These are phyloP conservation scores for Lasiodiplodia sp. DNA, from an alignment of 2,329 filamentous ascomycete species.

Conservation along the genomic window DNA sequence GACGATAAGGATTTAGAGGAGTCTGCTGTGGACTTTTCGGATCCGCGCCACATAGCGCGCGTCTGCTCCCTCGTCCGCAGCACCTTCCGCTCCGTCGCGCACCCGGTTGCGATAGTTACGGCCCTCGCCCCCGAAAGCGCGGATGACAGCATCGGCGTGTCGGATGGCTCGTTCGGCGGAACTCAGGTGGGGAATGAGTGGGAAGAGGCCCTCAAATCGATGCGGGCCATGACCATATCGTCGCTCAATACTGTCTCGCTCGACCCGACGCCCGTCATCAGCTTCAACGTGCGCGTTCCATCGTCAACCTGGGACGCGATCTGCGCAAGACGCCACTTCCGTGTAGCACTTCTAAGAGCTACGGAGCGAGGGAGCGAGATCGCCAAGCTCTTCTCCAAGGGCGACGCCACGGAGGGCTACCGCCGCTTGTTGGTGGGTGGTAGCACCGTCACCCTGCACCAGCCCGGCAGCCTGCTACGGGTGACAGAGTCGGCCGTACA, in stretches of 20 bases:
- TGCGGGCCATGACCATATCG: slow-evolving; percentile 64
- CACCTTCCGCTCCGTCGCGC: slow-evolving; percentile 34
- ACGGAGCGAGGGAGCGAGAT: slow-evolving; percentile 39
- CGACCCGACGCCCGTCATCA: slow-evolving; percentile 62
- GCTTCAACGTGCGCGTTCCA: slow-evolving; percentile 66
- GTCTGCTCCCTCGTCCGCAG: not conserved
- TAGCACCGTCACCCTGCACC: not conserved
- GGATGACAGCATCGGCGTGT: not conserved
- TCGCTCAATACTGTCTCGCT: slow-evolving; percentile 68
- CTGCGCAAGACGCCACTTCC: slow-evolving; percentile 49
- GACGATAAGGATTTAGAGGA: not conserved
- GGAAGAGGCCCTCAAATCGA: not conserved
- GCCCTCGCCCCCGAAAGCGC: slow-evolving; percentile 26
- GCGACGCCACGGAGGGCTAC: slow-evolving; percentile 35
- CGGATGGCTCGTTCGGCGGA: not conserved
- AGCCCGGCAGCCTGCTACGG: not conserved
- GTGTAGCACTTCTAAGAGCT: slow-evolving; percentile 58
- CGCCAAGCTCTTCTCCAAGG: slow-evolving; percentile 39
- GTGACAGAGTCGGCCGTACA: not conserved
- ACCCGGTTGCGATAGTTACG: slow-evolving; percentile 65
- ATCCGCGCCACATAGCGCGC: too few species aligned
- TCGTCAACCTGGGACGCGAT: slow-evolving; percentile 65
- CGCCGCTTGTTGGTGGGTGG: slow-evolving; percentile 33
- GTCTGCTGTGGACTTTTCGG: not conserved
- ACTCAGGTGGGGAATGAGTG: not conserved